A percentile compares a stretch with the other conserved stretches of the same genome.
Evolutionary conservation across 805 yeast species (phyloP).

Genomic region (Candida alai): DNA sequence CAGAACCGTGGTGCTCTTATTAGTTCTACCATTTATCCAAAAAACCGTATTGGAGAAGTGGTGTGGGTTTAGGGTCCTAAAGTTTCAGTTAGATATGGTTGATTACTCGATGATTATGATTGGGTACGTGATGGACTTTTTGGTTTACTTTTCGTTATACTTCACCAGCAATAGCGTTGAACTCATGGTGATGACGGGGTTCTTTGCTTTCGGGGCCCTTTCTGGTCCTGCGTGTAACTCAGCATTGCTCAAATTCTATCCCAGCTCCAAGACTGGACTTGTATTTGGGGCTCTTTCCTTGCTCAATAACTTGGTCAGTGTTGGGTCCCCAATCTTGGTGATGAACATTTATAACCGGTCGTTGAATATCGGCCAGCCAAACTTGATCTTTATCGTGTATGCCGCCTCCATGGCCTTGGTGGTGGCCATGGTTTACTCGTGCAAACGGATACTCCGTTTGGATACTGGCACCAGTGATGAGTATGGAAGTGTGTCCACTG

Average conservation of each 20-base stretch:
- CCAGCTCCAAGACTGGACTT: constrained; percentile 22
- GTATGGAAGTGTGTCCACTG: not conserved
- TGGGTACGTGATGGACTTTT: constrained; percentile 32
- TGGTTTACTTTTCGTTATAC: constrained; percentile 33
- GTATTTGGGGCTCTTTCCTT: constrained; percentile 39
- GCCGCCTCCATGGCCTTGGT: constrained; percentile 9
- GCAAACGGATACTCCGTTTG: constrained; percentile 10
- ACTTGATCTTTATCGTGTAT: constrained; percentile 17
- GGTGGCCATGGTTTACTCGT: constrained; percentile 3
- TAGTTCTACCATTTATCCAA: constrained; percentile 46
- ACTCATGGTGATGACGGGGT: constrained; percentile 31
- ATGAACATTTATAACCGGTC: constrained; percentile 40
- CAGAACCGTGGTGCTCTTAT: constrained; percentile 43
- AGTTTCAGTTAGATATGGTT: constrained; percentile 43
- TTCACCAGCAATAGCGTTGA: constrained; percentile 35
- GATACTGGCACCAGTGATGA: not conserved
- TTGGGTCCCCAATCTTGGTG: constrained; percentile 46
- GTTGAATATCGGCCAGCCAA: constrained; percentile 17
- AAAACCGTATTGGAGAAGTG: constrained; percentile 25
- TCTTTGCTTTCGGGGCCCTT: constrained; percentile 45
- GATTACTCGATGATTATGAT: constrained; percentile 37
- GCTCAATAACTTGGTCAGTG: constrained; percentile 43
- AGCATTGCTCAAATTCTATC: constrained; percentile 54
- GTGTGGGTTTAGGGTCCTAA: constrained; percentile 24
- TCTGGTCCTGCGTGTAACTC: constrained; percentile 56